phyloP scores from a whole-genome alignment of 75 land plant genomes.

The Pinus tabuliformis region DNA sequence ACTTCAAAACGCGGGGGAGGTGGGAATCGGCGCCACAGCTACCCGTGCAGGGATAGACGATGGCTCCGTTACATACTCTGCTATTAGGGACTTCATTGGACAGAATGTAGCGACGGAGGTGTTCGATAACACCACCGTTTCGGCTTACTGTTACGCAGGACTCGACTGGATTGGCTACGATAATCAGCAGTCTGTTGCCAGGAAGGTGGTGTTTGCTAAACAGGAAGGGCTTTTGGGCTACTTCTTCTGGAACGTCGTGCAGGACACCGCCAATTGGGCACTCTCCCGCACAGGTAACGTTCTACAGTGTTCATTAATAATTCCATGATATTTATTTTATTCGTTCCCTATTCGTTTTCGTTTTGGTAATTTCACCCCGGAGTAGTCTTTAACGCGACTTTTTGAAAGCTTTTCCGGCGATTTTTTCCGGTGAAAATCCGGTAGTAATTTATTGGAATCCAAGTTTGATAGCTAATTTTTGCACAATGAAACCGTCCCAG shows the following conservation, averaged over 20 bases:
- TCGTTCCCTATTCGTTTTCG: too few species aligned
- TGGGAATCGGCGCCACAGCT: slow-evolving; percentile 53
- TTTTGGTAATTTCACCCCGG: not conserved
- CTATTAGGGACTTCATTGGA: slow-evolving; percentile 20
- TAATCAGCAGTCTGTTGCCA: slow-evolving; percentile 21
- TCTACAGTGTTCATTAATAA: too few species aligned
- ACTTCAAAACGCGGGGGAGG: slow-evolving; percentile 15
- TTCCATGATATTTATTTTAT: too few species aligned
- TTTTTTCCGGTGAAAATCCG: too few species aligned
- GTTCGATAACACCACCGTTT: slow-evolving; percentile 29
- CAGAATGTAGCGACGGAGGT: slow-evolving; percentile 35
- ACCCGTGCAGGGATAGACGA: slow-evolving; percentile 14
- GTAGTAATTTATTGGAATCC: too few species aligned
- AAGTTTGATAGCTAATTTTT: too few species aligned
- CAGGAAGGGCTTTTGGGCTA: slow-evolving; percentile 20
- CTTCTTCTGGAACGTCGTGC: slow-evolving; percentile 31
- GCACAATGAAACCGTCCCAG: too few species aligned
- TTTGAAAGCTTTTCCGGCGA: too few species aligned
- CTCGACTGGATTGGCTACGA: slow-evolving; percentile 66
- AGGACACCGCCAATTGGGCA: not conserved
- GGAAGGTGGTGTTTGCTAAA: slow-evolving; percentile 36
- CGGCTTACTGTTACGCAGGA: slow-evolving; percentile 41
- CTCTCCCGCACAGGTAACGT: not conserved
- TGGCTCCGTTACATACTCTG: slow-evolving; percentile 10
- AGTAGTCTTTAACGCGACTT: too few species aligned